Evolutionary conservation across 768 basidiomycete species (phyloP).

Genomic region (Mrakia hoshinonis): DNA sequence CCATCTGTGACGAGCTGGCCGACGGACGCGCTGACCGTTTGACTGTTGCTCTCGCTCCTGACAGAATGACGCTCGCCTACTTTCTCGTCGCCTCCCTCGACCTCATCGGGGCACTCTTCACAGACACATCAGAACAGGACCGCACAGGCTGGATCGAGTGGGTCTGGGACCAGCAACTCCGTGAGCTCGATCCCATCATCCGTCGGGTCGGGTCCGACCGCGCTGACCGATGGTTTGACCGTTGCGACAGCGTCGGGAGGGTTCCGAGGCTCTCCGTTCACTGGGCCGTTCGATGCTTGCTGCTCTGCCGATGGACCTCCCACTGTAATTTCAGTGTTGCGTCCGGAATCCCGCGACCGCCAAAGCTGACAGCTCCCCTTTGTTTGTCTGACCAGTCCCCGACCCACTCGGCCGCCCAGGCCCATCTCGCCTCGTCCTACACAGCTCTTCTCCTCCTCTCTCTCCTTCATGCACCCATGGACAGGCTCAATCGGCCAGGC

Average conservation of each 20-base stretch:
- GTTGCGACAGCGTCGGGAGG: slow-evolving; percentile 11
- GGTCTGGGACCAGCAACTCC: slow-evolving; percentile 80
- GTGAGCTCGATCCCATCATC: slow-evolving; percentile 43
- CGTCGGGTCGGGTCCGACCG: slow-evolving; percentile 19
- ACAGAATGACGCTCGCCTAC: slow-evolving; percentile 73
- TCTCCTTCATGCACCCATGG: slow-evolving; percentile 77
- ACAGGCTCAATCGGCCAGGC: slow-evolving; percentile 58
- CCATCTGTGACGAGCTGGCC: not conserved
- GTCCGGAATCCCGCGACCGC: not conserved
- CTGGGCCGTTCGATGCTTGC: slow-evolving; percentile 2
- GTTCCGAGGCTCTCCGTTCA: slow-evolving; percentile 25
- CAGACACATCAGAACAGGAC: slow-evolving; percentile 49
- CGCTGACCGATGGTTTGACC: not conserved
- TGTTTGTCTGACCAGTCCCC: not conserved
- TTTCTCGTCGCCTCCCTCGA: slow-evolving; percentile 83
- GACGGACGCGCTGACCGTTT: not conserved
- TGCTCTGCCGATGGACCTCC: not conserved
- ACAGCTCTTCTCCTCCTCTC: slow-evolving; percentile 75
- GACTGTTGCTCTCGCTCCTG: not conserved
- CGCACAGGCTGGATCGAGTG: slow-evolving; percentile 63
- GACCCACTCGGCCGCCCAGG: slow-evolving; percentile 50
- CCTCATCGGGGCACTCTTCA: slow-evolving; percentile 52
- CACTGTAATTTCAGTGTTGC: not conserved
- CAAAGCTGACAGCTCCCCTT: not conserved
- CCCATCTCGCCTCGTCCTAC: slow-evolving; percentile 89